Conservation (phyloP, 2,329 filamentous ascomycete species). For the Fusarium luffae region DNA sequence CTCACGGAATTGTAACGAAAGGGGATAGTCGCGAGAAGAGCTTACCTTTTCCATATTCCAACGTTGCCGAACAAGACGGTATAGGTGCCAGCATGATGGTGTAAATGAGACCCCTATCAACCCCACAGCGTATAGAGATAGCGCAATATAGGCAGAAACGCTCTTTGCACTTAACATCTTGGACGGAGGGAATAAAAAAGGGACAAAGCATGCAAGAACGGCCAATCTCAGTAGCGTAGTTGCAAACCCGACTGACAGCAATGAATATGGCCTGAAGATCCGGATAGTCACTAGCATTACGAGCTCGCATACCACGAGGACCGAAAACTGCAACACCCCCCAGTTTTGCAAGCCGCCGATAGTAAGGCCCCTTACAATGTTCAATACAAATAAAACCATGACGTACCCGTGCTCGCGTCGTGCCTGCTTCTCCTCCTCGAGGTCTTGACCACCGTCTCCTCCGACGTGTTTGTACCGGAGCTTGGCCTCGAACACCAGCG, state of each 20-base stretch:
- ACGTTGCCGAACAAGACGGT: neutral
- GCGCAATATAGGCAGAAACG: neutral
- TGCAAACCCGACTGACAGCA: neutral
- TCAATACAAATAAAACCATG: neutral
- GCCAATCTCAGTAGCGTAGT: neutral
- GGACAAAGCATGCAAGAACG: neutral
- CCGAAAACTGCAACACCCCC: neutral
- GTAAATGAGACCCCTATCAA: neutral
- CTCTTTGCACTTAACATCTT: neutral
- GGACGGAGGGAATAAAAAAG: neutral
- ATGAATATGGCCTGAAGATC: neutral
- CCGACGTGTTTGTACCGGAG: neutral
- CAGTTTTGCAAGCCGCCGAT: neutral
- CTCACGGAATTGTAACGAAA: rapidly evolving
- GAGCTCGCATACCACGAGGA: neutral
- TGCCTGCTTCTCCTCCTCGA: neutral
- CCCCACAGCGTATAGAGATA: neutral
- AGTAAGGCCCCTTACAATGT: neutral
- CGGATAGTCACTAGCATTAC: neutral
- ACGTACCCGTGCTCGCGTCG: neutral
- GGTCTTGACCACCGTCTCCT: neutral
- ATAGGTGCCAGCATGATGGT: neutral
- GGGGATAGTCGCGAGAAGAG: rapidly evolving
- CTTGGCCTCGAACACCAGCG: neutral
- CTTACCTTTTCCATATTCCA: neutral